Percentiles rank a stretch among this genome's conserved stretches.
Conservation (phyloP, 2,329 filamentous ascomycete genomes). For the Trichoderma afroharzianum region DNA sequence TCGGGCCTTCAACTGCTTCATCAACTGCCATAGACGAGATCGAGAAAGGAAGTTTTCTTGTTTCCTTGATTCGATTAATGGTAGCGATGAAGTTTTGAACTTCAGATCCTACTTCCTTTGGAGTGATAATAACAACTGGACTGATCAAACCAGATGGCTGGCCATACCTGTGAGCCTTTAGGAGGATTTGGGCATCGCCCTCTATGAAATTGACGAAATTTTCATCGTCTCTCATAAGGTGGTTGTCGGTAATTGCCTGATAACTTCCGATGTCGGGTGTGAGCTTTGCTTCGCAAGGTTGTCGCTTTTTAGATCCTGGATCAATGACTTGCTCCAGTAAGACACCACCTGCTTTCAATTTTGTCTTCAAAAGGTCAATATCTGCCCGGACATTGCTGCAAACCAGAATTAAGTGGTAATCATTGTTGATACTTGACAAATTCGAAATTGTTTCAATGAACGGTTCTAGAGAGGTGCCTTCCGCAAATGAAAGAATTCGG, state of each 20-base stretch:
- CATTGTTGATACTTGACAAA: constrained; percentile 23
- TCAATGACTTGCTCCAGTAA: constrained; percentile 23
- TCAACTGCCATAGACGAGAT: constrained; percentile 9
- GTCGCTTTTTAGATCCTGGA: not conserved
- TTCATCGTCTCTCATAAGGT: not conserved
- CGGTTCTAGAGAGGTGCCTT: constrained; percentile 19
- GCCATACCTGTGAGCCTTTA: not conserved
- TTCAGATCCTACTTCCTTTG: not conserved
- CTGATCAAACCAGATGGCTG: not conserved
- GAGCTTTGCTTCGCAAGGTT: not conserved
- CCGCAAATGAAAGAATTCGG: constrained; percentile 13
- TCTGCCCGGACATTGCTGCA: constrained; percentile 21
- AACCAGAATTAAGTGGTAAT: constrained; percentile 35
- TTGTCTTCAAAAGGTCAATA: constrained; percentile 20
- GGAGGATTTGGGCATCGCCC: not conserved
- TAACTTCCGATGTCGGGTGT: not conserved
- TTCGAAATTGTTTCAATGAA: constrained; percentile 30
- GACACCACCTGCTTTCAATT: constrained; percentile 29
- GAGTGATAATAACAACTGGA: not conserved
- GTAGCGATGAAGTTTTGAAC: not conserved
- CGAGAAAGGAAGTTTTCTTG: not conserved
- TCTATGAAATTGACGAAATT: not conserved
- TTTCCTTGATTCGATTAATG: not conserved
- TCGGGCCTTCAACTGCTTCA: constrained; percentile 18
- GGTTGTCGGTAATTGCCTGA: not conserved